These are phyloP conservation scores for Fusarium ambrosium DNA, from an alignment of 2,329 filamentous ascomycete species.

Conservation along the genomic window DNA sequence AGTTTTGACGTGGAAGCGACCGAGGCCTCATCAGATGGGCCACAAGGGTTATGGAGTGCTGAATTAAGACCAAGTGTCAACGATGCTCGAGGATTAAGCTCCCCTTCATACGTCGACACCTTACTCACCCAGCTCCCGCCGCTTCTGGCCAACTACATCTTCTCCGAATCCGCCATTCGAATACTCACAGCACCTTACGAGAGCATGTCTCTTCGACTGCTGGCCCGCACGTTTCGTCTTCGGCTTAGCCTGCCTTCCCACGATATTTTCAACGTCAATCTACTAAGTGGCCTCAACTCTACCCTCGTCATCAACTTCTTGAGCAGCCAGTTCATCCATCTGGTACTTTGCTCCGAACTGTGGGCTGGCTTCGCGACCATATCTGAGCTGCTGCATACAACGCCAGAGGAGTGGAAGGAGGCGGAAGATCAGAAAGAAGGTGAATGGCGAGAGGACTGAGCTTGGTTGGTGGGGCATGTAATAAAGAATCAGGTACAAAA, in stretches of 20 bases:
- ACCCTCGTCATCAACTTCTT: constrained; percentile 61
- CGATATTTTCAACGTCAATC: constrained; percentile 56
- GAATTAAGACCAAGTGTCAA: constrained; percentile 67
- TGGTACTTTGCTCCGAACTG: constrained; percentile 29
- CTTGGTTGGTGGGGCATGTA: neutral
- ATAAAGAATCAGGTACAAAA: neutral
- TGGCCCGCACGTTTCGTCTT: constrained; percentile 59
- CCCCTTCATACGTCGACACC: constrained; percentile 61
- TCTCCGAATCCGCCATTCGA: constrained; percentile 59
- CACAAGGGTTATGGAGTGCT: constrained; percentile 69
- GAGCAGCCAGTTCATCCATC: constrained; percentile 60
- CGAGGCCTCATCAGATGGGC: constrained; percentile 60
- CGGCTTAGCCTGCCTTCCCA: constrained; percentile 54
- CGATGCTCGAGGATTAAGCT: constrained; percentile 46
- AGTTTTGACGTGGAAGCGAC: constrained; percentile 73
- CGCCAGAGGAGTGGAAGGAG: constrained; percentile 35
- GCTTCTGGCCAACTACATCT: constrained; percentile 61
- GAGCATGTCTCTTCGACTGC: constrained; percentile 58
- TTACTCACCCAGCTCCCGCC: constrained; percentile 65
- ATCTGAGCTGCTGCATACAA: constrained; percentile 29
- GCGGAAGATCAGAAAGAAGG: constrained; percentile 23
- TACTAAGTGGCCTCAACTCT: constrained; percentile 55
- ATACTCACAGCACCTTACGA: constrained; percentile 63
- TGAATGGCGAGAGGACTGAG: constrained; percentile 21
- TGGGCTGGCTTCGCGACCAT: constrained; percentile 32